phyloP scores from a whole-genome alignment of 805 yeast species.

The Candida taoyuanica region DNA sequence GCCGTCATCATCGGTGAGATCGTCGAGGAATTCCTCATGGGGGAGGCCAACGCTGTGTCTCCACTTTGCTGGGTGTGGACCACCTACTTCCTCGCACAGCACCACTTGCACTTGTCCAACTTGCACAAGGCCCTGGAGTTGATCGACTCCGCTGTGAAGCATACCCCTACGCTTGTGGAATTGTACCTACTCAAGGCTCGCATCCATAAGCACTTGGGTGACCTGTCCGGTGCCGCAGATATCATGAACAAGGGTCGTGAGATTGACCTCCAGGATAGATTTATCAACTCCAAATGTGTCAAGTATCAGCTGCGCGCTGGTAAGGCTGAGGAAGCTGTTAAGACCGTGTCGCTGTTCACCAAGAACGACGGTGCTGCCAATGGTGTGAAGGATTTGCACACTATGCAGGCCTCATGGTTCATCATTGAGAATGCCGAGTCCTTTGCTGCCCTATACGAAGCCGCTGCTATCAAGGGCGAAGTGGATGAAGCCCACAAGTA shows the following conservation, averaged over 20 bases:
- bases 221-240: slow-evolving; percentile 55
- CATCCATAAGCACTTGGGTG: slow-evolving; percentile 68
- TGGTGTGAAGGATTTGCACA: slow-evolving; percentile 81
- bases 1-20: slow-evolving; percentile 43
- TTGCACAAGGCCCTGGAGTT: slow-evolving; percentile 48
- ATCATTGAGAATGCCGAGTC: slow-evolving; percentile 81
- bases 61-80: slow-evolving; percentile 58
- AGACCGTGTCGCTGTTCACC: slow-evolving; percentile 73
- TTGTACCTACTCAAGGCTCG: slow-evolving; percentile 76
- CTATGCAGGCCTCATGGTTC: slow-evolving; percentile 92
- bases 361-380: slow-evolving; percentile 76
- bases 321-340: slow-evolving; percentile 67
- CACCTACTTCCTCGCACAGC: slow-evolving; percentile 72
- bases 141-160: slow-evolving; percentile 59
- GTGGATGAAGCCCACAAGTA: slow-evolving; percentile 39
- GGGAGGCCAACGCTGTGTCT: slow-evolving; percentile 25
- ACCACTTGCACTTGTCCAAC: slow-evolving; percentile 53
- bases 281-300: slow-evolving; percentile 81
- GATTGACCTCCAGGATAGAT: slow-evolving; percentile 85
- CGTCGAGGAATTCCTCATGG: slow-evolving; percentile 43
- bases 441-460: slow-evolving; percentile 55
- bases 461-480: slow-evolving; percentile 34
- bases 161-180: slow-evolving; percentile 84
- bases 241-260: slow-evolving; percentile 66
- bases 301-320: slow-evolving; percentile 80